Base-by-base conservation (phyloP, 768 basidiomycete genomes). In the Aureoboletus auriporus region DNA sequence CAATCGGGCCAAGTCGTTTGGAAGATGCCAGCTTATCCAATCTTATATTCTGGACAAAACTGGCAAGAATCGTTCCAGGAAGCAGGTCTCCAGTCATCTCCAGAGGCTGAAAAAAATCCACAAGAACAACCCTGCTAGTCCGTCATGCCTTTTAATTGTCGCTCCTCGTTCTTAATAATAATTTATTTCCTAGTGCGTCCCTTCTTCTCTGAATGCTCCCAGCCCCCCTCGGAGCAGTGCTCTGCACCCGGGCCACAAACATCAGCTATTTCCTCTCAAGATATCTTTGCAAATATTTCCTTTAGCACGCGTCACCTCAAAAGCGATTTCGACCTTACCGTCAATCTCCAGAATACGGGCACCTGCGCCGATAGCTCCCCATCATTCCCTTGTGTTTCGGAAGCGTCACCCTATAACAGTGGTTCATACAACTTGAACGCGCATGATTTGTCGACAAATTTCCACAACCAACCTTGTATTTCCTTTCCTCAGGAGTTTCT, bases 1-100 rank as follows among this genome's bases (percentile, higher is more conserved):
- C 26, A 53, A 53, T 36, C 54, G 48, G 2, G 23, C 52, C 43
- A 69, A 53, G 49, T 66, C 66, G 17, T 69, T 72, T 47, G 69
- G 69, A 43, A 69, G 69, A 16, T 70, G 71, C 52, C 69, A 70
- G 51, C 61, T 70, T 17, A 72, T 70, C 30, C 69, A 72, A 28
- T 67, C 68, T 1, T 70, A 72, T 39, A 60, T 70, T 29, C 47
- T 68, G 20, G 65, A 71, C 40, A 70, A 68, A 50, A 70, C 69
- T 12, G 69, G 69, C 12, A 70, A 63, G 51, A 68, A 59, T 49
- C 67, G 69, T 13, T 69, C 70, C 33, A 58, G 69, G 47, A 70
- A 70, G 53, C 69, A 70, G 48, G 70, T 70, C 29, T 71, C 69
- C 23, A 70, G 69, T 50, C 71, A 72, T 34, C 60, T 70, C 39